Base-by-base conservation (phyloP, 352 stramenopile species). In the Globisporangium nagaii region DNA sequence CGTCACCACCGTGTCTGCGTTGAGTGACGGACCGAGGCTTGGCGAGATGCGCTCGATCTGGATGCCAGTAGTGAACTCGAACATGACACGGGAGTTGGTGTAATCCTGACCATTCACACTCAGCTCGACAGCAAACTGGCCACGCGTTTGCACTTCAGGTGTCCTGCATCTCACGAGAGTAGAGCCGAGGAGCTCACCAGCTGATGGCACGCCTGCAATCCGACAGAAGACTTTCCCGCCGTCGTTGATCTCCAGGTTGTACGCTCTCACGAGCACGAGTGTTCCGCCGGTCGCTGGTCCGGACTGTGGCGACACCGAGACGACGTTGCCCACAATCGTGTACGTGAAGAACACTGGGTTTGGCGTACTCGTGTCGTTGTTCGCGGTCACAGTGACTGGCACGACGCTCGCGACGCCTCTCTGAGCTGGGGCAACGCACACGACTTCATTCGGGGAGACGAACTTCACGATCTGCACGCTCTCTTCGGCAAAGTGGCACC, bases 281-380 rank as follows among this genome's bases (percentile, higher is more conserved):
- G 82, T 92, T 0, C 76, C 82, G 9, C 84, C 84, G 49, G 13
- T 20, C 3, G 77, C n/a, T 12, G 75, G 68, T 1, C 81, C 84
- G 30, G 66, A 74, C 1, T 30, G 54, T 19, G 86, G 85, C 2
- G 68, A 73, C 5, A 93, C 45, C 0, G 75, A 85, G 19, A 87
- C 62, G 4, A 94, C 37, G 42, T 80, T 65, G 12, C 65, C 62
- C 0, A 58, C 39, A 1, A 66, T 62, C 0, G 78, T 90, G 65
- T 93, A 96, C 7, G 68, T 88, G 60, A 93, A 96, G 60, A 90
- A 93, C 0, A 89, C 69, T 2, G 76, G 73, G 25, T 93, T 90
- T 9, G 64, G 55, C 0, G 82, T 79, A 28, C 74, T 76, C 10
- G 60, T 79, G 4, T 41, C 59, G 47, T 91, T 91, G 64, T 95